Evolutionary conservation across 1,284 basidiomycete species (phyloP).

Genomic region (Moesziomyces antarcticus): DNA sequence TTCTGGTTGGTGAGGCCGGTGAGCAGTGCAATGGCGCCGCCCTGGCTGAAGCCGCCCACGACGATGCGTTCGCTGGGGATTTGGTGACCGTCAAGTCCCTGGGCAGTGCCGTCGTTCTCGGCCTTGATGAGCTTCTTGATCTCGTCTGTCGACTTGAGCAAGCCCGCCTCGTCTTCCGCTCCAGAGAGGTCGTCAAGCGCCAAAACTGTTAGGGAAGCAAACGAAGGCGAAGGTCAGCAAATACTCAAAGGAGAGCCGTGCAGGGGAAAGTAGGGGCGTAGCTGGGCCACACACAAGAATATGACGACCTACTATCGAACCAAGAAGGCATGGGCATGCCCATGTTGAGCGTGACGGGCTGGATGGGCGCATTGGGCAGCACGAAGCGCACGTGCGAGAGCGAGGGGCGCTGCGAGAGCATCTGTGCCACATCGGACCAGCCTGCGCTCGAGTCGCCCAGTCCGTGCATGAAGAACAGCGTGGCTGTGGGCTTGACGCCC

Average conservation of each 20-base stretch:
- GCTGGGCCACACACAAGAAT: constrained; percentile 48
- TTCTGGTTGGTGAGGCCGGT: constrained; percentile 51
- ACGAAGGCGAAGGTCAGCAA: neutral
- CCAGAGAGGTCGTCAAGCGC: constrained; percentile 59
- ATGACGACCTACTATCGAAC: constrained; percentile 65
- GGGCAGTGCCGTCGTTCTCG: constrained; percentile 57
- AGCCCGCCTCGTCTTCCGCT: constrained; percentile 62
- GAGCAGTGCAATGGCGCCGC: constrained; percentile 63
- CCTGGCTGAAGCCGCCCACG: constrained; percentile 60
- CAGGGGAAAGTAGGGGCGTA: neutral
- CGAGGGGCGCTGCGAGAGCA: constrained; percentile 61
- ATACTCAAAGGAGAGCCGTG: neutral
- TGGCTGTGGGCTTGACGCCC: constrained; percentile 60
- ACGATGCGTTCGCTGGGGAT: constrained; percentile 62
- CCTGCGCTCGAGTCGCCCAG: constrained; percentile 65
- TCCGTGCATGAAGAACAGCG: constrained; percentile 64
- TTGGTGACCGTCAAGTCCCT: constrained; percentile 51
- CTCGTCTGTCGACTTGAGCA: constrained; percentile 54
- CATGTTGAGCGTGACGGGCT: constrained; percentile 66
- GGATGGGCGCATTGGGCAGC: constrained; percentile 65
- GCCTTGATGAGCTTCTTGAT: constrained; percentile 61
- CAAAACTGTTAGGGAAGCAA: constrained; percentile 14
- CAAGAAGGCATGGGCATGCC: constrained; percentile 67
- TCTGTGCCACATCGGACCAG: constrained; percentile 65
- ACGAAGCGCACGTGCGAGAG: constrained; percentile 65